A percentile compares a stretch with the other conserved stretches of the same genome.
These are phyloP conservation scores for Wickerhamiella sergipiensis DNA, from an alignment of 805 yeast genomes.

Conservation along the genomic window DNA sequence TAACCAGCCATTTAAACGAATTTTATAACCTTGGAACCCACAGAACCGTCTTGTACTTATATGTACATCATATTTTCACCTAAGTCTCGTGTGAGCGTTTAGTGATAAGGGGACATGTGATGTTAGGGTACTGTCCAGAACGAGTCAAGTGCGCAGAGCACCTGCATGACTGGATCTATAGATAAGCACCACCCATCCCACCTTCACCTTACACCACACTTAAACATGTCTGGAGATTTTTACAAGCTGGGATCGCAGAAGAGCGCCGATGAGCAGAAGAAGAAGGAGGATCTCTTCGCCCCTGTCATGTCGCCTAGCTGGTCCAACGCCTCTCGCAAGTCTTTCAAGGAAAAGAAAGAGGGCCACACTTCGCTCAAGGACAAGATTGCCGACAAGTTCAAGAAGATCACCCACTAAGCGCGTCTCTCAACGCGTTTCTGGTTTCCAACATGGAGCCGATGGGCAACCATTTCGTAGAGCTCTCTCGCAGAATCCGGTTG, in stretches of 20 bases:
- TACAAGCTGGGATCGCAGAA: neutral
- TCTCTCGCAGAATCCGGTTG: too few relatives aligned
- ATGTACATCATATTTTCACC: neutral
- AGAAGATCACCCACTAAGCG: neutral
- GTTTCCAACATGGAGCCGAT: too few relatives aligned
- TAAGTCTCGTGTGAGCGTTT: neutral
- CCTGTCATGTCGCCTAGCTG: slow-evolving; percentile 21
- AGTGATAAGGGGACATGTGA: neutral
- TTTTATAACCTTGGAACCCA: too few relatives aligned
- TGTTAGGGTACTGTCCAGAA: neutral
- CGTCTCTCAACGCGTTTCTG: too few relatives aligned
- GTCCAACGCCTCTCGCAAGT: slow-evolving; percentile 13
- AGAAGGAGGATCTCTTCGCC: slow-evolving; percentile 15
- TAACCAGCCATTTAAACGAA: too few relatives aligned
- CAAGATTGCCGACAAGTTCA: slow-evolving; percentile 9
- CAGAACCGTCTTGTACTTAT: too few relatives aligned
- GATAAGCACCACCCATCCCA: neutral
- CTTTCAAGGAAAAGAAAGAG: slow-evolving; percentile 3
- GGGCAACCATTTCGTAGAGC: too few relatives aligned
- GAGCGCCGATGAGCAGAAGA: slow-evolving; percentile 2
- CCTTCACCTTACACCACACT: neutral
- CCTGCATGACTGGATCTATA: neutral
- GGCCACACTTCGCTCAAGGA: slow-evolving; percentile 11
- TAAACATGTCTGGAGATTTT: neutral
- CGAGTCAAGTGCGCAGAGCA: neutral